Base-by-base conservation (phyloP, 257 asterid species). In the Thymus mandschuricus region DNA sequence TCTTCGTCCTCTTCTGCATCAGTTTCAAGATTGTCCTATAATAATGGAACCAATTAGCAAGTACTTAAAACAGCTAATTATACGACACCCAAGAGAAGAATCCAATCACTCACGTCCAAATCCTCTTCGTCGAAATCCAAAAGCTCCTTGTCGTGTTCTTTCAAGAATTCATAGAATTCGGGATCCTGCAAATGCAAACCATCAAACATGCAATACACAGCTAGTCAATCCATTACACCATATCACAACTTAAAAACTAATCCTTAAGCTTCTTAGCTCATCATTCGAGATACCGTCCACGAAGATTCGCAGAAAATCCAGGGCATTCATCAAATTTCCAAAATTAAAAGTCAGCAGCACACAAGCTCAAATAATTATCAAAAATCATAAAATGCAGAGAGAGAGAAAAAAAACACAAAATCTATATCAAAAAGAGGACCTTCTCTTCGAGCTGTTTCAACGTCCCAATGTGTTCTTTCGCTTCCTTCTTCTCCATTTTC, bases 101-200 rank as follows among this genome's bases (percentile, higher is more conserved):
- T 68, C 6, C 54, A 15, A 5, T 60, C 41, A 66, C 96, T 92
- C 81, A 87, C 97, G 41, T 89, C 94, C 78, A 80, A 56, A 49
- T 86, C 96, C 76, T 84, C 88, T 68, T 82, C 94, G 30, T 84
- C 81, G 72, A 95, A 95, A 29, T 89, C 93, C 80, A 95, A 77
- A 70, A 92, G 99, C 77, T 87, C 92, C 80, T 87, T 76, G 75
- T 92, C 94, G 59, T 88, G 88, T 81, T 89, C 96, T 80, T 92
- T 80, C 86, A 95, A 86, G 83, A 81, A 92, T 75, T 89, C 90
- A 71, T 82, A 92, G 72, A 92, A 95, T 81, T 89, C 99, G 0
- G 97, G 98, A 66, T 95, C 96, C 98, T 92, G 88, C 76, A 84
- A 21, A 76, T 30, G 63, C 62, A 44, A 57, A 69, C 33, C 5